These are phyloP conservation scores for Eremothecium gossypii DNA, from an alignment of 1,139 yeast genomes.

Conservation along the genomic window DNA sequence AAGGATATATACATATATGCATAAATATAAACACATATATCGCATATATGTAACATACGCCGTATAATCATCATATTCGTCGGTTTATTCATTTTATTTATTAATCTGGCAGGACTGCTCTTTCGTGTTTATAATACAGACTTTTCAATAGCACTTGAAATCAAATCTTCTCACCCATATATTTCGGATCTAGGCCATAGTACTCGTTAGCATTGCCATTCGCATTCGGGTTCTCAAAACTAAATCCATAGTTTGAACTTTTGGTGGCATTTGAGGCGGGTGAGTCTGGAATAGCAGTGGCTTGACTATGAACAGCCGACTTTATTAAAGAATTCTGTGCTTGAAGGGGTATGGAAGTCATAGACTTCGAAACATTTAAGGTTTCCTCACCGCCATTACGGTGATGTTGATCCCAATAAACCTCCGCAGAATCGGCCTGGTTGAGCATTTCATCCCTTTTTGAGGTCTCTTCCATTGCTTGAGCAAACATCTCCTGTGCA, in stretches of 20 bases:
- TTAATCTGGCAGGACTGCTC: slow-evolving; percentile 1
- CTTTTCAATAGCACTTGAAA: neutral
- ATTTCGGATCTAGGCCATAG: slow-evolving; percentile 11
- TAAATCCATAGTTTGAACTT: slow-evolving; percentile 12
- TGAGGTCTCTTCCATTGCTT: slow-evolving; percentile 66
- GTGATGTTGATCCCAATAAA: slow-evolving; percentile 19
- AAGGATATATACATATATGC: neutral
- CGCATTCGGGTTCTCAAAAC: slow-evolving; percentile 20
- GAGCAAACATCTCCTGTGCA: slow-evolving; percentile 80
- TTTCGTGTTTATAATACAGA: slow-evolving; percentile 2
- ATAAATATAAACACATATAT: neutral
- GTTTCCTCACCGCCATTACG: slow-evolving; percentile 5
- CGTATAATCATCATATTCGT: slow-evolving; percentile 2
- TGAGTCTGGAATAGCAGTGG: slow-evolving; percentile 10
- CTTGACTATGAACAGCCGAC: slow-evolving; percentile 9
- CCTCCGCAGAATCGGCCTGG: slow-evolving; percentile 21
- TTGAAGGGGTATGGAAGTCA: slow-evolving; percentile 4
- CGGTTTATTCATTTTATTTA: neutral
- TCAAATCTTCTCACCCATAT: slow-evolving; percentile 8
- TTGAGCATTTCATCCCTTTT: slow-evolving; percentile 42
- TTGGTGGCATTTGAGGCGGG: slow-evolving; percentile 14
- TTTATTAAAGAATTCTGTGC: slow-evolving; percentile 1
- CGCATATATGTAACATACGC: too few species aligned
- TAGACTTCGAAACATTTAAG: slow-evolving; percentile 10
- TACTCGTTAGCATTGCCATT: slow-evolving; percentile 11